phyloP scores from a whole-genome alignment of 2,329 filamentous ascomycete genomes.

The Colletotrichum sojae region DNA sequence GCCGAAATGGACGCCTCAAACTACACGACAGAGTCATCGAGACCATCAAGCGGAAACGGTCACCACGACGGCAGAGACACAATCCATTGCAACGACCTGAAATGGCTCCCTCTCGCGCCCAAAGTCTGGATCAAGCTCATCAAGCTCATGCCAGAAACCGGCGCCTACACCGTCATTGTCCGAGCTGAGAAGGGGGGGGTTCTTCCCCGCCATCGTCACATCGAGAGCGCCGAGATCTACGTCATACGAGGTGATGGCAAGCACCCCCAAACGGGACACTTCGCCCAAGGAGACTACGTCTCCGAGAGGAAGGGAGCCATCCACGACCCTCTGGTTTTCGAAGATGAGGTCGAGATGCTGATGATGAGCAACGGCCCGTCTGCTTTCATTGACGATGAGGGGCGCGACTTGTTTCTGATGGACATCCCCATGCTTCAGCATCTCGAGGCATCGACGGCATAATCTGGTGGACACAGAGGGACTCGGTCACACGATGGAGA shows the following conservation, averaged over 20 bases:
- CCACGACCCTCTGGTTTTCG: conserved; percentile 5
- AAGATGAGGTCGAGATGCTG: conserved; percentile 7
- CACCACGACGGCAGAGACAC: conserved; percentile 1
- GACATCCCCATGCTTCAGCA: conserved; percentile 18
- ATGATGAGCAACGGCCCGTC: conserved; percentile 14
- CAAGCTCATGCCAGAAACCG: conserved; percentile 6
- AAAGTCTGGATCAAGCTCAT: conserved; percentile 14
- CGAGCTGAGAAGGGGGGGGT: conserved; percentile 16
- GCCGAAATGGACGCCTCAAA: not conserved
- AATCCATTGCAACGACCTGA: conserved; percentile 13
- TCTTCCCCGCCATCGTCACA: conserved; percentile 11
- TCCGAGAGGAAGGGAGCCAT: not conserved
- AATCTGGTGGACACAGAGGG: not conserved
- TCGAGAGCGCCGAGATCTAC: conserved; percentile 11
- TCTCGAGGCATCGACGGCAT: not conserved
- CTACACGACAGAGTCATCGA: too few relatives aligned
- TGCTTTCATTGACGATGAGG: conserved; percentile 6
- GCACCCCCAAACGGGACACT: conserved; percentile 7
- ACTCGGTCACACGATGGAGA: not conserved
- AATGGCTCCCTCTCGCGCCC: not conserved
- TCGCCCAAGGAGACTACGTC: not conserved
- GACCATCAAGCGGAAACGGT: not conserved
- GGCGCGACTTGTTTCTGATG: conserved; percentile 8
- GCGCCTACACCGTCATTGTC: conserved; percentile 15
- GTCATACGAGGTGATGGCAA: conserved; percentile 4